Base-by-base conservation (phyloP, 2,329 filamentous ascomycete species). In the Claviceps sp. region DNA sequence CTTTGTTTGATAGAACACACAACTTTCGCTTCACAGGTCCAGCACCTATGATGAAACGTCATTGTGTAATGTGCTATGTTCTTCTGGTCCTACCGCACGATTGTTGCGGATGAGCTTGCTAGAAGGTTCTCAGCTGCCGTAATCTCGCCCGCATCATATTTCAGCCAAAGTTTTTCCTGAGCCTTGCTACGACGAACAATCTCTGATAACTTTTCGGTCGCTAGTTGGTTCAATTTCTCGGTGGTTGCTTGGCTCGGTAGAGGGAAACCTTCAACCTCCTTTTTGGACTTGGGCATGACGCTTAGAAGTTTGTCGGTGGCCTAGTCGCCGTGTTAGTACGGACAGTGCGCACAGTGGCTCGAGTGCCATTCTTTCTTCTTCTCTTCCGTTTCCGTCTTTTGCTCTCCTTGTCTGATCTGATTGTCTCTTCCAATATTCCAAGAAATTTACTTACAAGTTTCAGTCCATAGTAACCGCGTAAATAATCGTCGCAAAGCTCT, bases 381-480 rank as follows among this genome's bases (percentile, higher is more conserved):
- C 2, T 8, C 23, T 14, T 43, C 14, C 13, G 17, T 22, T 22
- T 42, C 23, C 20, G 29, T 43, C n/a, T 42, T 22, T 42, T 42
- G 9, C 11, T 16, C 17, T 5, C 17, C n/a, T 22, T 16, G 9
- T 42, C 17, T 14, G 11, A 23, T 13, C 29, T 34, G 9, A 34
- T 34, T 34, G 29, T 34, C 29, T 34, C 29, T 34, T 9, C 29
- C 29, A 34, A 11, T 34, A 4, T 11, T 9, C 29, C 29, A 34
- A 34, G 3, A 34, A 34, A 34, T 34, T 34, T 13, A 61, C 78
- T 61, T 68, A 89, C 84, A 67, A 90, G 66, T 65, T 91, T 93
- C 54, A 98, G 71, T 6, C 93, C 93, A 67, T 95, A 97, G 66
- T 89, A 95, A 1, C 90, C 93, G 55, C 93, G 82, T 55, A 97